Percentiles rank a stretch among this genome's conserved stretches.
These are phyloP conservation scores for Strigomonas galati DNA, from an alignment of 208 protist species.

Conservation along the genomic window DNA sequence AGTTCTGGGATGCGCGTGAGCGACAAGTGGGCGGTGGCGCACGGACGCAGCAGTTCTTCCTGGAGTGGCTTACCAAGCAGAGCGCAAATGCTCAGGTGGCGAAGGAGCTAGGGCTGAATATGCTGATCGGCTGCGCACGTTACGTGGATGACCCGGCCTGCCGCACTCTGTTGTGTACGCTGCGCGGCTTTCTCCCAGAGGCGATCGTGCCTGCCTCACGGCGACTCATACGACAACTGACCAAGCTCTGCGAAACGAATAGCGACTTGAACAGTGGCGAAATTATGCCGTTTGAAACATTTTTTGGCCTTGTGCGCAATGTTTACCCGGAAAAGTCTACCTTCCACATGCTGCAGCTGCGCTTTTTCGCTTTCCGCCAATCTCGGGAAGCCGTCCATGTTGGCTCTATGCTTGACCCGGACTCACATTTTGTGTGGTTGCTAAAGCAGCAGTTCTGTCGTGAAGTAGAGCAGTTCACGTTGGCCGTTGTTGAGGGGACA, in stretches of 20 bases:
- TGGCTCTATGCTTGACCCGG: constrained; percentile 27
- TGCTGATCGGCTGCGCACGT: constrained; percentile 58
- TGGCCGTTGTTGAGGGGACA: constrained; percentile 64
- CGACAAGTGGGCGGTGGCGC: constrained; percentile 16
- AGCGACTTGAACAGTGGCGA: constrained; percentile 12
- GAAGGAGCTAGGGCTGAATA: constrained; percentile 67
- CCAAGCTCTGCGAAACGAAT: constrained; percentile 15
- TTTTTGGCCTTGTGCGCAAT: constrained; percentile 43
- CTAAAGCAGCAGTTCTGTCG: constrained; percentile 64
- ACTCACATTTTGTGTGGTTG: constrained; percentile 64
- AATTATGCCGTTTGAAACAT: constrained; percentile 26
- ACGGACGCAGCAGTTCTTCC: constrained; percentile 41
- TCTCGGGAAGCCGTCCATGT: constrained; percentile 21
- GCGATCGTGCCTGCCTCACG: constrained; percentile 45
- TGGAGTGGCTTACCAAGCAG: constrained; percentile 63
- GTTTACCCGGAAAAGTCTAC: constrained; percentile 68
- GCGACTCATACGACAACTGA: constrained; percentile 35
- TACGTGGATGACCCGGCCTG: constrained; percentile 70
- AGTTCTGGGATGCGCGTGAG: constrained; percentile 56
- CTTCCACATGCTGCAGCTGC: constrained; percentile 69
- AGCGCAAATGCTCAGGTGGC: constrained; percentile 32
- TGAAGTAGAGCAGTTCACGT: constrained; percentile 76
- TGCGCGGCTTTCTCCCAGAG: constrained; percentile 70
- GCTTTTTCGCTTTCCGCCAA: constrained; percentile 48
- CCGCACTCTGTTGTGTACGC: constrained; percentile 39